Base-by-base conservation (phyloP, 1,284 basidiomycete species). In the Singerocomus inundabilis region DNA sequence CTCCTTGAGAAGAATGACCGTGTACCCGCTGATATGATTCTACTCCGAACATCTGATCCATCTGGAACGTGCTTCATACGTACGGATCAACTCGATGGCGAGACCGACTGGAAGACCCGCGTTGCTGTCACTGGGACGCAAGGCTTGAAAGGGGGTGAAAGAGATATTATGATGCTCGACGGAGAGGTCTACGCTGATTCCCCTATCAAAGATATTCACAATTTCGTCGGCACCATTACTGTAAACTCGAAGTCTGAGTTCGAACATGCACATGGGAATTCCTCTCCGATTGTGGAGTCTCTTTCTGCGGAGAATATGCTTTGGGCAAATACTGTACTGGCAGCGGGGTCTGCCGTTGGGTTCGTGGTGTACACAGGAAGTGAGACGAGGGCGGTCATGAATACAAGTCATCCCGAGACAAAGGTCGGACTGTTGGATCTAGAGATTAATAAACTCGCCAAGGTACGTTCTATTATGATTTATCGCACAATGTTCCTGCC, bases 361-460 rank as follows among this genome's bases (percentile, higher is more conserved):
- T 82, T 98, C 46, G 86, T 99, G 5, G 79, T 97, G 6, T 99
- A 98, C 66, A 99, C 96, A 1, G 96, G 96, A 0, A 75, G 86
- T 1, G 96, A 99, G 66, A 98, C 96, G 3, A 77, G 97, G 37
- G 95, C 96, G 1, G 95, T 98, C n/a, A 93, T 99, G 91, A 99
- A 99, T 61, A 99, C 96, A 1, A 94, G 90, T 58, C 93, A 98
- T 70, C 94, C 97, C 0, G 89, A 89, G 62, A 98, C 95, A 1
- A 99, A 99, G 68, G 84, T 93, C 42, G 96, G 97, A 4, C 69
- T 96, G 36, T 69, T 99, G 49, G 97, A 99, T 69, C 65, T 92
- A 44, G 97, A 99, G 70, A 95, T 99, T 58, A 99, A 99, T 68
- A 82, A 84, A 42, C 81, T 99, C 46, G 93, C 96, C 11, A 99